A percentile compares a stretch with the other conserved stretches of the same genome.
These are phyloP conservation scores for Phialophora tarda DNA, from an alignment of 2,329 filamentous ascomycete genomes.

Conservation along the genomic window DNA sequence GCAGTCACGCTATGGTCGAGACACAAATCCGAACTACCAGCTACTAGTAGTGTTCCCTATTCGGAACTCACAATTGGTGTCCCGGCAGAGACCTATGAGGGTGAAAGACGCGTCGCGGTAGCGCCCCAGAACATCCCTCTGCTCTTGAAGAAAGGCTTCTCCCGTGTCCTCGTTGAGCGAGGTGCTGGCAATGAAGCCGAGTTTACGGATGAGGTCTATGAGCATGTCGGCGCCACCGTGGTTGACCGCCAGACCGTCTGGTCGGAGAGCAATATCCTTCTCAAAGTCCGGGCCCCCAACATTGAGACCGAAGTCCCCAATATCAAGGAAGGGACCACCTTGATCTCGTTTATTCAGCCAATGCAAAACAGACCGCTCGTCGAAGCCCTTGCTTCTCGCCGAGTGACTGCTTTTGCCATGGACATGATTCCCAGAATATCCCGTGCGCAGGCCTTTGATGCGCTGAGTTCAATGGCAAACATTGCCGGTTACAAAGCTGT, in stretches of 20 bases:
- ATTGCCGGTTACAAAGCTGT: slow-evolving; percentile 94
- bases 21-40: slow-evolving; percentile 29
- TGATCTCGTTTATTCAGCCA: slow-evolving; percentile 85
- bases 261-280: slow-evolving; percentile 74
- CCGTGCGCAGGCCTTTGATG: slow-evolving; percentile 85
- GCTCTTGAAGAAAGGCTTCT: slow-evolving; percentile 84
- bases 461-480: slow-evolving; percentile 88
- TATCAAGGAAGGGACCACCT: slow-evolving; percentile 71
- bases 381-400: slow-evolving; percentile 71
- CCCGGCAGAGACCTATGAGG: slow-evolving; percentile 76
- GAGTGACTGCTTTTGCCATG: slow-evolving; percentile 84
- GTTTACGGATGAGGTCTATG: slow-evolving; percentile 77
- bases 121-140: slow-evolving; percentile 83
- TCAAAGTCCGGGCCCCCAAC: slow-evolving; percentile 81
- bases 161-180: slow-evolving; percentile 75
- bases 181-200: slow-evolving; percentile 79
- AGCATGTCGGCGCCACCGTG: slow-evolving; percentile 76
- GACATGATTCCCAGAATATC: slow-evolving; percentile 91
- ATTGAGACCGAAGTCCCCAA: slow-evolving; percentile 69
- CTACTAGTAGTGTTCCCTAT: slow-evolving; percentile 60
- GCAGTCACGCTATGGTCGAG: slow-evolving; percentile 30
- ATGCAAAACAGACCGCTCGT: slow-evolving; percentile 78
- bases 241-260: slow-evolving; percentile 74
- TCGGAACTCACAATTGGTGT: slow-evolving; percentile 75
- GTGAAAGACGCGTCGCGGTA: slow-evolving; percentile 81